Base-by-base conservation (phyloP, 352 stramenopile species). In the Pythium aquatile region DNA sequence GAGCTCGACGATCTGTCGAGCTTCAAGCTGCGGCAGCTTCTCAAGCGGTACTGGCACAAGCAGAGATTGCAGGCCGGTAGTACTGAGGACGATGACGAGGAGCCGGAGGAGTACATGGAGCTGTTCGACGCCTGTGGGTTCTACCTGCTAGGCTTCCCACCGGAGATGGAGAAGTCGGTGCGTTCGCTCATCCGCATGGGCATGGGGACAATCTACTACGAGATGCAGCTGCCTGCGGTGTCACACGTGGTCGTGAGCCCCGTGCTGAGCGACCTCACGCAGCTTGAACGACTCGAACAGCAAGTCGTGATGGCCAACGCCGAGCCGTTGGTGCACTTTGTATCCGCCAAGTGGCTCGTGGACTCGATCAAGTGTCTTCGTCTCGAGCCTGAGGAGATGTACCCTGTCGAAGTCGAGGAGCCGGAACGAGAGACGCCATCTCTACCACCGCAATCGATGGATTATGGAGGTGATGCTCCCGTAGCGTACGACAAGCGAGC, bases 181-280 rank as follows among this genome's bases (percentile, higher is more conserved):
- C 79, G 88, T 59, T 61, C 54, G 24, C 48, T 93, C 28, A 74
- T 91, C 59, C 81, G 84, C 14, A 74, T 71, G n/a, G 75, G 75
- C 9, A 88, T 91, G 81, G 84, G 84, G 29, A 85, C 81, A 46
- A 84, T 88, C 42, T 91, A 86, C 55, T 77, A 88, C 47, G 70
- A 83, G 28, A 63, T 88, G 56, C 75, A 82, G 28, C 24, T 79
- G 17, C 69, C 59, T 4, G 78, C 80, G n/a, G 84, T 91, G 44
- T 89, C 81, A 4, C 84, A 93, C 42, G 74, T 93, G 1, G 24
- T 93, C 28, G 84, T 89, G 11, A 89, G 83, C 42, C 74, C 78
- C 3, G 81, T 75, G 17, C 57, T 88, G 33, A 67, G 51, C 0
- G 73, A 87, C 60, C 39, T 69, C 11, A 49, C 61, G n/a, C 73